Evolutionary conservation across 2,329 filamentous ascomycete genomes (phyloP).

Genomic region (Sclerotinia minor): DNA sequence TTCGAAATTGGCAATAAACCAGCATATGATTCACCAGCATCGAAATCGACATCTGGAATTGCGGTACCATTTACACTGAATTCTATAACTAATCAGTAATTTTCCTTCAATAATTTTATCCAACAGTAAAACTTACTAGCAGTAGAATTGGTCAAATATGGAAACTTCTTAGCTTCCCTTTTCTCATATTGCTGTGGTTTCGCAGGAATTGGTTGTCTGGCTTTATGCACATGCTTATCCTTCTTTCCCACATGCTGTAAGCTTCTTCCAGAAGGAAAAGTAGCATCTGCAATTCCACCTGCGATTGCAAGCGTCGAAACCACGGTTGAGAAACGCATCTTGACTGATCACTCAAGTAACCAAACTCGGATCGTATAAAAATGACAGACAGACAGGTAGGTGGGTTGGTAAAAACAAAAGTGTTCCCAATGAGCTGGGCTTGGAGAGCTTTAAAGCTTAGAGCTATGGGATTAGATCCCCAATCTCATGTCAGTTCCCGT

Average conservation of each 20-base stretch:
- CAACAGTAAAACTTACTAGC: constrained; percentile 16
- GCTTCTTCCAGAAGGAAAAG: constrained; percentile 22
- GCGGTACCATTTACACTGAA: constrained; percentile 24
- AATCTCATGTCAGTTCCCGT: constrained; percentile 13
- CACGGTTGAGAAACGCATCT: constrained; percentile 26
- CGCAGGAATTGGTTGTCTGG: neutral
- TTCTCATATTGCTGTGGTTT: constrained; percentile 3
- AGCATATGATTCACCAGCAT: constrained; percentile 66
- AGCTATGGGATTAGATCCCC: neutral
- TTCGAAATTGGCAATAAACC: constrained; percentile 59
- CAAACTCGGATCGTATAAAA: constrained; percentile 15
- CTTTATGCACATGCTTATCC: constrained; percentile 6
- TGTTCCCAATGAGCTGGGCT: neutral
- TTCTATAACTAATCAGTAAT: neutral
- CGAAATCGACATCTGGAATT: constrained; percentile 66
- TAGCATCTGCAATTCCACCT: constrained; percentile 22
- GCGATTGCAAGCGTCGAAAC: constrained; percentile 24
- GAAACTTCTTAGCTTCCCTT: neutral
- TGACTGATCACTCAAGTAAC: constrained; percentile 14
- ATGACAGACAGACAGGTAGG: neutral
- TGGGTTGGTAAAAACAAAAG: neutral
- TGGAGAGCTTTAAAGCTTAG: constrained; percentile 17
- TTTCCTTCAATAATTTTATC: neutral
- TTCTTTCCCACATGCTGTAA: constrained; percentile 24
- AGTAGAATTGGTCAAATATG: constrained; percentile 23